phyloP scores from a whole-genome alignment of 495 filamentous ascomycete genomes.

The Ascodesmis nigricans region DNA sequence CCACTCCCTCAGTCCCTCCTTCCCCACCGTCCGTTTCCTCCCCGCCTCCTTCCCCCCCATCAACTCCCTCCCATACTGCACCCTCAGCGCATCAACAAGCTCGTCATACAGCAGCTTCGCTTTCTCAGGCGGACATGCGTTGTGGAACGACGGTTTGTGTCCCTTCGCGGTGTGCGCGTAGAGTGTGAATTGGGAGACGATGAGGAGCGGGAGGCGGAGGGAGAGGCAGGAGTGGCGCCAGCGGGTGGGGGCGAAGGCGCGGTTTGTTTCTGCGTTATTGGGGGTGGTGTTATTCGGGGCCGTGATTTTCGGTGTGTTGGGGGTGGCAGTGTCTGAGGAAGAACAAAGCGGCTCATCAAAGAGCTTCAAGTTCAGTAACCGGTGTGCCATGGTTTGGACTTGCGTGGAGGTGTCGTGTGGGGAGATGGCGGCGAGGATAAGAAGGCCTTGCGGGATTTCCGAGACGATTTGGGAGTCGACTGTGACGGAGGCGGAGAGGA shows the following conservation, averaged over 20 bases:
- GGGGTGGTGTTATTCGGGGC: too few relatives aligned
- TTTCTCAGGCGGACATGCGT: conserved; percentile 51
- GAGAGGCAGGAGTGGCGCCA: conserved; percentile 47
- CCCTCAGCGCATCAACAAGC: conserved; percentile 56
- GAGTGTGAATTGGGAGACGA: conserved; percentile 97
- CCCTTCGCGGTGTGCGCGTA: conserved; percentile 83
- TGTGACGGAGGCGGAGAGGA: conserved; percentile 92
- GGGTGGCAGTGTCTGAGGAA: conserved; percentile 34
- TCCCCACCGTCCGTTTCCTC: too few relatives aligned
- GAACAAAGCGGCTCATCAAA: conserved; percentile 50
- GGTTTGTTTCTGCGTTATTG: conserved; percentile 36
- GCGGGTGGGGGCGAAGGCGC: conserved; percentile 73
- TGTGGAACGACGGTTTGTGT: conserved; percentile 86
- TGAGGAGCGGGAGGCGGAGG: conserved; percentile 51
- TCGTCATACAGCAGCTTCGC: conserved; percentile 62
- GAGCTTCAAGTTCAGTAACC: conserved; percentile 69
- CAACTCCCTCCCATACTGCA: conserved; percentile 41
- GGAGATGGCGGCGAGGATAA: conserved; percentile 76
- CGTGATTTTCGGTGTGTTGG: too few relatives aligned
- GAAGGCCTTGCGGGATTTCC: conserved; percentile 65
- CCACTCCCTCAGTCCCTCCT: too few relatives aligned
- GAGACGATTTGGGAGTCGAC: conserved; percentile 84
- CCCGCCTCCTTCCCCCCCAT: background rate
- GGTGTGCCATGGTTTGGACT: conserved; percentile 56
- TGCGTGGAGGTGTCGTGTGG: conserved; percentile 82